Evolutionary conservation across 345 rosid species (phyloP).

Genomic region (Pelargonium nanum): DNA sequence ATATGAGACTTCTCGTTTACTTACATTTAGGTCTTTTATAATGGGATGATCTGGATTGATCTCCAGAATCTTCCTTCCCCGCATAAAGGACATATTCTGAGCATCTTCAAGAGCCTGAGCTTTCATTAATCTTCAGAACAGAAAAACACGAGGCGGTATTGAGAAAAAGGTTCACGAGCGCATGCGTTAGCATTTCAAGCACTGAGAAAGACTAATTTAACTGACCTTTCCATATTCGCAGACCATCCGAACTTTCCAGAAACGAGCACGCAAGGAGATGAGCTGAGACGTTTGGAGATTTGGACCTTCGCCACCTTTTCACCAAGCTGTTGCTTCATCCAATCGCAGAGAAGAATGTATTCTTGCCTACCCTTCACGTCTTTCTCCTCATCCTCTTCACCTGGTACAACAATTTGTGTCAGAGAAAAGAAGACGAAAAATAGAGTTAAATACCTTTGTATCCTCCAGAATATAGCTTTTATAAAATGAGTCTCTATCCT

Average conservation of each 20-base stretch:
- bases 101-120: constrained; percentile 98
- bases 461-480: no score
- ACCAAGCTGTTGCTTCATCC: constrained; percentile 96
- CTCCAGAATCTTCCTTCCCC: constrained; percentile 92
- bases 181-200: neutral
- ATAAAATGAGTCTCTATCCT: no score
- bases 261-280: constrained; percentile 97
- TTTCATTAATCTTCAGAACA: constrained; percentile 70
- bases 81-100: constrained; percentile 94
- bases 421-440: constrained; percentile 2
- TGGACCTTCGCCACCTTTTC: constrained; percentile 93
- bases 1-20: constrained; percentile 2
- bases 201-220: neutral
- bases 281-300: constrained; percentile 82
- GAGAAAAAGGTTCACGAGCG: neutral
- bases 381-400: constrained; percentile 90
- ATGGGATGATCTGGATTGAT: constrained; percentile 93
- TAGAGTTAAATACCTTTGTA: no score
- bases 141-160: neutral
- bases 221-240: constrained; percentile 97
- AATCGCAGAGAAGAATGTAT: constrained; percentile 72
- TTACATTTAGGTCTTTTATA: constrained; percentile 75
- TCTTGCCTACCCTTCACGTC: constrained; percentile 83
- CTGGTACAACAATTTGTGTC: constrained; percentile 18
- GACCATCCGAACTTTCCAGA: constrained; percentile 99